These are phyloP conservation scores for Acanthamoeba triangularis DNA, from an alignment of 208 protist genomes.

Conservation along the genomic window DNA sequence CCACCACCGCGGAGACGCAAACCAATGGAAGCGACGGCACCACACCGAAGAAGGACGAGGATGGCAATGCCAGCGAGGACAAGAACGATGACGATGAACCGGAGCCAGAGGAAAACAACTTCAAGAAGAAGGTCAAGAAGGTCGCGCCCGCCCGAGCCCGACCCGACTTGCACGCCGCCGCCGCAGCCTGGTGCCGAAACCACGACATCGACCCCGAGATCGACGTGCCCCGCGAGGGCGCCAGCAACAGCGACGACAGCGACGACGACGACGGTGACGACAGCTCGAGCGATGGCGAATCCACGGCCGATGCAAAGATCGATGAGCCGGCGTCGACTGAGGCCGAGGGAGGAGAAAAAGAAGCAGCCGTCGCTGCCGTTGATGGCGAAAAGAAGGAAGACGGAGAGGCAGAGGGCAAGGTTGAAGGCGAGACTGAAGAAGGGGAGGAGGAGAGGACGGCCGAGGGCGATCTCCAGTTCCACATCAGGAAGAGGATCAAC, in stretches of 20 bases:
- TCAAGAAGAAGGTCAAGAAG: neutral
- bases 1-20: neutral
- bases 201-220: neutral
- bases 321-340: neutral
- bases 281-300: neutral
- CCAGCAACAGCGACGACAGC: slow-evolving; percentile 39
- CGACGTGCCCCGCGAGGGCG: neutral
- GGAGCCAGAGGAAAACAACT: slow-evolving; percentile 1
- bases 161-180: neutral
- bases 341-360: slow-evolving; percentile 38
- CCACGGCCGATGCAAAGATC: neutral
- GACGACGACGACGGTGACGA: slow-evolving; percentile 52
- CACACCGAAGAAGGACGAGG: neutral
- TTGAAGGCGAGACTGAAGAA: neutral
- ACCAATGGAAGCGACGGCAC: neutral
- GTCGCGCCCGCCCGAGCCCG: neutral
- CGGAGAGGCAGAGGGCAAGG: slow-evolving; percentile 3
- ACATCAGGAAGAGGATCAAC: slow-evolving; percentile 26
- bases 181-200: neutral
- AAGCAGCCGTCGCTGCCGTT: neutral
- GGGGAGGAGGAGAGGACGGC: neutral
- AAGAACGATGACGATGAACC: slow-evolving; percentile 1
- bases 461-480: neutral
- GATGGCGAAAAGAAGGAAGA: slow-evolving; percentile 81
- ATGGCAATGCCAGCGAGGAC: slow-evolving; percentile 45